Base-by-base conservation (phyloP, 1,284 basidiomycete genomes). In the Somion occarium region DNA sequence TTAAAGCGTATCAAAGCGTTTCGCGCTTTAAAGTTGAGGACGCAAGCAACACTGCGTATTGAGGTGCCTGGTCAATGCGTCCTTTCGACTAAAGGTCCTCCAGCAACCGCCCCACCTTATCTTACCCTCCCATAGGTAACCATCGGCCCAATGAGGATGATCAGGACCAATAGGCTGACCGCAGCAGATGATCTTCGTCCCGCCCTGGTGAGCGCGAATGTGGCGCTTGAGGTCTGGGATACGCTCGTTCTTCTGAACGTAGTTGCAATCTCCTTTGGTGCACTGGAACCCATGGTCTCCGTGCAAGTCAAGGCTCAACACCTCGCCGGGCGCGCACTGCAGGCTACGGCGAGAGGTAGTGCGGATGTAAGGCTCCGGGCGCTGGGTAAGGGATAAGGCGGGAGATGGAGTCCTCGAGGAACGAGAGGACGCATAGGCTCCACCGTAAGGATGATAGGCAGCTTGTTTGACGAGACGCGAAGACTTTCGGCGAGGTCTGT, bases 171-270 rank as follows among this genome's bases (percentile, higher is more conserved):
- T 2, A 49, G 43, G 18, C 52, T 26, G 22, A 11, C 59, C 59
- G n/a, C 53, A 52, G 48, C 59, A 61, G 37, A 57, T 22, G 23
- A 46, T 24, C 11, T 59, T 58, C 19, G 59, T 66, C 13, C 64
- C 61, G 22, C 73, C 73, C 20, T 70, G 66, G 51, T 82, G 80
- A 0, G 79, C 79, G 24, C 62, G 64, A 26, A 80, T 59, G 59
- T 83, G 80, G 15, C 81, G 73, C 58, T 70, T 72, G 56, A 77
- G 75, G 53, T 82, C 80, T 5, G 77, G 77, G 30, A 71, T 60
- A 30, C 80, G 73, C 43, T 65, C 64, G 61, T 73, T 75, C 26
- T 52, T 58, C 56, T 70, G 69, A 38, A 59, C 39, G 50, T 51
- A 50, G 27, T 15, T 12, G 48, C 58, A 55, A 49, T 42, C 23